Base-by-base conservation (phyloP, 768 basidiomycete species). In the Hygrophoropsis aurantiaca region DNA sequence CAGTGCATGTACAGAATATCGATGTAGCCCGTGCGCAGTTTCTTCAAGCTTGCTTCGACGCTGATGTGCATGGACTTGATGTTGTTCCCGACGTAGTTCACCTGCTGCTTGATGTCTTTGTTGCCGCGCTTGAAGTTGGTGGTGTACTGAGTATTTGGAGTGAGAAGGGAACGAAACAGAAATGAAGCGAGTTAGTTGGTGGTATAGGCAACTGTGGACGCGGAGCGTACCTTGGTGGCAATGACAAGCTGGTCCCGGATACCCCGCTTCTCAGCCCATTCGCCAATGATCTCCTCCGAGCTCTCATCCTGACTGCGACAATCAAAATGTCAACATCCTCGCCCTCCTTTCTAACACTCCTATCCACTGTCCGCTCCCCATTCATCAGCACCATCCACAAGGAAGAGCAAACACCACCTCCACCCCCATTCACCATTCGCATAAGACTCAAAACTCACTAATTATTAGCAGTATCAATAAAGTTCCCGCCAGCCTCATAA, bases 1-100 rank as follows among this genome's bases (percentile, higher is more conserved):
- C 61, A 68, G 40, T 66, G 64, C 20, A 66, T 35, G 18, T 65
- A 54, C 16, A 58, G 42, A 26, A 52, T 56, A 10, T 48, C 49
- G n/a, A 65, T 50, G 20, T 57, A 60, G 32, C 54, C 58, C 34
- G 57, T 51, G n/a, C 58, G 42, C n/a, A 61, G 51, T 33, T 55
- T 58, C 41, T 57, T 54, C 45, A 53, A 46, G 43, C 46, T 52
- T 7, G 56, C 67, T 19, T 62, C 56, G 2, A 79, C 59, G 18
- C 71, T 70, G 36, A 77, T 26, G 20, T 65, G 62, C 56, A 79
- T 58, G 3, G 66, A 68, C 53, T 80, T 80, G 49, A 61, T 47
- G 47, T 65, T 68, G 55, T 84, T 82, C 2, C 82, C 82, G 2
- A 54, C 56, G 51, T 72, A 78, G 40, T 73, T 60, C 1, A 67